Conservation (phyloP, 805 yeast species). For the Sungouiozyma intestinalis region DNA sequence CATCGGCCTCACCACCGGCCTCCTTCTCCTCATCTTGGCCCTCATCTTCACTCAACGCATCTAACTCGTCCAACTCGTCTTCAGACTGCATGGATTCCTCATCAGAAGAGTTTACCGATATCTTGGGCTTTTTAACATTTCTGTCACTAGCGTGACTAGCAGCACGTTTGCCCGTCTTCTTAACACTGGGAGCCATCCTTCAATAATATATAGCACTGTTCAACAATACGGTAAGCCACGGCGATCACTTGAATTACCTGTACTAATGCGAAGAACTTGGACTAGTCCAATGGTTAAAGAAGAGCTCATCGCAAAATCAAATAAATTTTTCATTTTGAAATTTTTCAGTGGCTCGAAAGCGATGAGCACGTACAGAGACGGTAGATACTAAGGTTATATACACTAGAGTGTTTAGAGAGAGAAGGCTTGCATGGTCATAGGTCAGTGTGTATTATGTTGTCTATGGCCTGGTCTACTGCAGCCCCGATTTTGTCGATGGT, state of each 20-base stretch:
- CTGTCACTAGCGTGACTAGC: constrained; percentile 5
- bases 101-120: constrained; percentile 27
- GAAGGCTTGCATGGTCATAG: no score
- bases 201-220: no score
- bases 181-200: constrained; percentile 14
- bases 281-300: no score
- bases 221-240: no score
- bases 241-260: no score
- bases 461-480: constrained; percentile 21
- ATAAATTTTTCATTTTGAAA: constrained; percentile 1
- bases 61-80: constrained; percentile 4
- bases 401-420: no score
- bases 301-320: constrained; percentile 5
- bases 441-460: constrained; percentile 20
- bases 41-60: constrained; percentile 17
- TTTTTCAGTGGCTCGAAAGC: no score
- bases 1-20: constrained; percentile 10
- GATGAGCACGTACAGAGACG: no score
- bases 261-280: no score
- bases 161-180: constrained; percentile 11
- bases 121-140: constrained; percentile 24
- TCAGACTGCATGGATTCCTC: constrained; percentile 14
- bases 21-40: constrained; percentile 23
- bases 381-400: no score
- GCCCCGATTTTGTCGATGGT: constrained; percentile 6